Evolutionary conservation across 805 yeast genomes (phyloP), one percentile per base, ranked within the genome.

Genomic region (Metschnikowia borealis): DNA sequence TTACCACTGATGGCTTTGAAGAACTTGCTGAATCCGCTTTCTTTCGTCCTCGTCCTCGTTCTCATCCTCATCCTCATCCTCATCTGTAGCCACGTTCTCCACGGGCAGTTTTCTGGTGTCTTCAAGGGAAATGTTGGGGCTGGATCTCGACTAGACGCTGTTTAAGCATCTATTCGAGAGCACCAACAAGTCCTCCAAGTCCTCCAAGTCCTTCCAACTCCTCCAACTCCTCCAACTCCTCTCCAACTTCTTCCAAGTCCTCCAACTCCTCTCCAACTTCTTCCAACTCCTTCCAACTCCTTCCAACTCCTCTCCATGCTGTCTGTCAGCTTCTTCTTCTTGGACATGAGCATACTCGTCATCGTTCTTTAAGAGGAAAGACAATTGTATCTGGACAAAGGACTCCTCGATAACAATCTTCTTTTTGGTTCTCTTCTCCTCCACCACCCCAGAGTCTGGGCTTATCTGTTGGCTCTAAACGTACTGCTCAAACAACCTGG

Each of bases 381-480:
- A 81, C 36, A 83, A 66, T 44, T 80, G 79, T 49, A 70, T 73
- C 42, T 79, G 82, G 5, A 83, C 84, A 61, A 79, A 82, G 0
- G 77, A 77, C 60, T 78, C 79, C 6, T 81, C 78, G 47, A 52
- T 43, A 36, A 82, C 59, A n/a, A 64, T 63, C 6, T 70, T 62
- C 3, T 60, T 59, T 45, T 68, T 74, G 50, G 72, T 68, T 51
- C 62, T 69, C 38, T 65, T 66, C 2, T 47, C 14, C 5, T 40
- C 51, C 26, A 58, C 62, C 10, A 58, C 58, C 10, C 53, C 55
- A 3, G 55, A 47, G 8, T 52, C 55, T 3, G 50, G 58, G 13
- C 53, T 18, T 3, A 40, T 4, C 17, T 15, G 6, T 3, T 18
- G 46, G 20, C 45, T 32, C 7, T 23, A n/a, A n/a, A n/a, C n/a